Conservation (phyloP, 2,329 filamentous ascomycete genomes). For the Alternaria incomplexa region DNA sequence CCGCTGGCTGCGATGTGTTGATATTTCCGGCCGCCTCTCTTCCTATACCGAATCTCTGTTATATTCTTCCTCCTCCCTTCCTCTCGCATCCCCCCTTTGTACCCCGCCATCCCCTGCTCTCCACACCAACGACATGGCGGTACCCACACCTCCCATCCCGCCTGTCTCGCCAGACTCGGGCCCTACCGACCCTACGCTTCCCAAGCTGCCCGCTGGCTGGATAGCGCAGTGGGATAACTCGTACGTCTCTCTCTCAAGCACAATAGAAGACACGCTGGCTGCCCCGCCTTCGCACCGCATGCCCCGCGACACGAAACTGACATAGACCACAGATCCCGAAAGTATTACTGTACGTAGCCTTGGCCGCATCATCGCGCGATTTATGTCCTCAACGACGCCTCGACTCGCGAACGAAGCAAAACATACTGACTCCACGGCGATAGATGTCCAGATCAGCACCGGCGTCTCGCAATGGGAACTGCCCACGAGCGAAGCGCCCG, state of each 20-base stretch:
- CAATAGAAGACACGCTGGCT: not conserved
- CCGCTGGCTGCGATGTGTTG: constrained; percentile 20
- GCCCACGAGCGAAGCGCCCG: constrained; percentile 68
- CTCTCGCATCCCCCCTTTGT: not conserved
- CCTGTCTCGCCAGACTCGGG: constrained; percentile 49
- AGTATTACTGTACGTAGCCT: constrained; percentile 48
- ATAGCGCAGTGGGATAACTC: constrained; percentile 50
- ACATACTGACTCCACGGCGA: not conserved
- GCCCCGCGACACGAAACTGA: constrained; percentile 33
- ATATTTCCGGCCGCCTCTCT: not conserved
- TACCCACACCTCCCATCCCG: constrained; percentile 45
- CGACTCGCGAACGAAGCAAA: not conserved
- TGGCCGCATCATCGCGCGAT: not conserved
- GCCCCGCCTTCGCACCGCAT: constrained; percentile 21
- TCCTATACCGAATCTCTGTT: not conserved
- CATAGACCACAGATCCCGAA: constrained; percentile 38
- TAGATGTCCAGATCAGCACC: constrained; percentile 71
- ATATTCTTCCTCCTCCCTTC: not conserved
- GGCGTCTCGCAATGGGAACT: constrained; percentile 77
- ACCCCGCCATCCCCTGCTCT: constrained; percentile 8
- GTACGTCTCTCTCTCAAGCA: constrained; percentile 30
- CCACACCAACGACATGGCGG: constrained; percentile 33
- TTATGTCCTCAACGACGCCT: not conserved
- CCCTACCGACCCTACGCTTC: constrained; percentile 47
- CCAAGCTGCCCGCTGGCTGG: constrained; percentile 48